A percentile compares a stretch with the other conserved stretches of the same genome.
Conservation (phyloP, 495 filamentous ascomycete species). For the Xylaria longipes region DNA sequence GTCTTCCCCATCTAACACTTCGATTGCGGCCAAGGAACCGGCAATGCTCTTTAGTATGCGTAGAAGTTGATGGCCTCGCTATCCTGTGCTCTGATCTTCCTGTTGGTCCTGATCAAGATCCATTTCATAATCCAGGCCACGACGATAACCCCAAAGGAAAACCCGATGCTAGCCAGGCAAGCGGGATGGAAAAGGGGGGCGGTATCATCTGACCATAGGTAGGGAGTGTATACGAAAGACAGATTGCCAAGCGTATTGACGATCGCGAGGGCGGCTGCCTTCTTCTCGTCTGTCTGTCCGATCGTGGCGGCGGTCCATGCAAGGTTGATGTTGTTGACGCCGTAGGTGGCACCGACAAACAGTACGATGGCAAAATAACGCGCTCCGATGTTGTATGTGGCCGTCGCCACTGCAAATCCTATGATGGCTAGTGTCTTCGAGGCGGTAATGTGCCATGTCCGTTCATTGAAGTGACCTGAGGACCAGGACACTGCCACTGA, state of each 20-base stretch:
- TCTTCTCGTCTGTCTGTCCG: constrained; percentile 52
- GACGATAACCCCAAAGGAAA: constrained; percentile 40
- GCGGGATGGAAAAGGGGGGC: constrained; percentile 48
- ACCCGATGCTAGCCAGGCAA: constrained; percentile 48
- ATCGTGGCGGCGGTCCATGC: constrained; percentile 49
- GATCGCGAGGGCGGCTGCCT: constrained; percentile 51
- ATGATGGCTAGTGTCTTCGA: constrained; percentile 47
- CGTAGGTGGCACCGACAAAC: constrained; percentile 51
- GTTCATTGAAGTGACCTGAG: constrained; percentile 52
- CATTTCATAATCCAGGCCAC: constrained; percentile 48
- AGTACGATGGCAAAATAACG: constrained; percentile 50
- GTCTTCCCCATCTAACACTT: not conserved
- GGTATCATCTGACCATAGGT: constrained; percentile 47
- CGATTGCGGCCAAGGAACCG: not conserved
- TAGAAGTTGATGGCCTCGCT: constrained; percentile 40
- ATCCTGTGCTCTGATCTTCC: constrained; percentile 44
- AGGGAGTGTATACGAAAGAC: constrained; percentile 50
- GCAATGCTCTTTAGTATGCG: constrained; percentile 36
- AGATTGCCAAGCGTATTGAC: constrained; percentile 44
- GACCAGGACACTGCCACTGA: constrained; percentile 46
- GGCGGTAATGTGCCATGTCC: constrained; percentile 56
- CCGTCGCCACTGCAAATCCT: constrained; percentile 49
- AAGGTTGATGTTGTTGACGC: constrained; percentile 52
- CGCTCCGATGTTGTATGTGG: constrained; percentile 47
- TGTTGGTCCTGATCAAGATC: constrained; percentile 45